phyloP scores from a whole-genome alignment of 106 monocot species.

The Dactylorhiza incarnata region DNA sequence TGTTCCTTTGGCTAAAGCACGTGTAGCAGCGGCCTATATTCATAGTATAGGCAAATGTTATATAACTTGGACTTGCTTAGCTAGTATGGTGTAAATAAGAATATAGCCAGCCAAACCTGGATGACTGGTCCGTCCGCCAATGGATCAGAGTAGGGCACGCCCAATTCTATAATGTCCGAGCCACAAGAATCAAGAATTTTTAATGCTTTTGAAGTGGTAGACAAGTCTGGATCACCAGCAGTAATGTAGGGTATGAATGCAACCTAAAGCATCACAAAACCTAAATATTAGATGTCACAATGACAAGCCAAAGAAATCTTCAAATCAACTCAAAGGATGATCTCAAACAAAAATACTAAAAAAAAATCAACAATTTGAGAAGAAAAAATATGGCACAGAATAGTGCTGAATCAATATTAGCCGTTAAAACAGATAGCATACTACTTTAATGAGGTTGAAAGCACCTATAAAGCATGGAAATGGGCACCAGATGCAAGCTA shows the following conservation, averaged over 20 bases:
- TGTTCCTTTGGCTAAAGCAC: constrained; percentile 77
- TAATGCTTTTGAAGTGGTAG: constrained; percentile 76
- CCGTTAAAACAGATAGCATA: background rate
- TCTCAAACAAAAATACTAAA: background rate
- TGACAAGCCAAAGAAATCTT: background rate
- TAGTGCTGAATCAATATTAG: background rate
- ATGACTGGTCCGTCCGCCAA: constrained; percentile 95
- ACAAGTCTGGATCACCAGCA: constrained; percentile 88
- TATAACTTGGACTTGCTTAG: background rate
- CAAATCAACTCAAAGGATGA: background rate
- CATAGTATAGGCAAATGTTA: background rate
- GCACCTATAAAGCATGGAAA: background rate
- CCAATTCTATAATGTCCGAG: constrained; percentile 89
- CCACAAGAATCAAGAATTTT: constrained; percentile 89
- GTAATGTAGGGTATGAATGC: constrained; percentile 89
- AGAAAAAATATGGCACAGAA: background rate
- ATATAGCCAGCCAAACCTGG: constrained; percentile 39
- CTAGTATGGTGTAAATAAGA: background rate
- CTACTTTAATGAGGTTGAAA: background rate
- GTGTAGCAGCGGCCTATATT: constrained; percentile 42
- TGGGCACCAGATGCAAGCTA: background rate
- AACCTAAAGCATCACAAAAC: constrained; percentile 39
- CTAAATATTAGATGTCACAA: background rate
- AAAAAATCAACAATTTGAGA: background rate
- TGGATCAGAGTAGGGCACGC: constrained; percentile 93